Conservation (phyloP, 768 basidiomycete genomes). For the Sporobolomyces phaffii region DNA sequence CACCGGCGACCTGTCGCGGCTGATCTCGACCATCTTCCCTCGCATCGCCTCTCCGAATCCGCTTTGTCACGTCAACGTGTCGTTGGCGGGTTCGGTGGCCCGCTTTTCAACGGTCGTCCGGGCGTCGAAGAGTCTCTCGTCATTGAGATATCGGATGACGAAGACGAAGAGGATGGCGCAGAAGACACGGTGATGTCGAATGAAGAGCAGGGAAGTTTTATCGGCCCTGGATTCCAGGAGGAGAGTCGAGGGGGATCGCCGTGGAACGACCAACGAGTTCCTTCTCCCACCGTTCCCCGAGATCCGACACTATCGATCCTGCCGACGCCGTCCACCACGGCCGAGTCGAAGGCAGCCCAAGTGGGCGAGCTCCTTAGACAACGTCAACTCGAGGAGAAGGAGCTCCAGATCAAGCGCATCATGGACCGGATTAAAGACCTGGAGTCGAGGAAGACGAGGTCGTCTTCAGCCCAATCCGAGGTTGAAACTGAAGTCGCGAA, state of each 20-base stretch:
- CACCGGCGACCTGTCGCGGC: constrained; percentile 47
- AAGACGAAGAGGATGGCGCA: constrained; percentile 58
- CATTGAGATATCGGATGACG: constrained; percentile 24
- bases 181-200: constrained; percentile 53
- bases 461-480: background rate
- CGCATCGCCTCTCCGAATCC: background rate
- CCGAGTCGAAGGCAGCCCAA: background rate
- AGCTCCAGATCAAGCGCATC: constrained; percentile 50
- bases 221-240: no score
- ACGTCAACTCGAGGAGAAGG: constrained; percentile 53
- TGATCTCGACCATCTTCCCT: constrained; percentile 45
- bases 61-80: constrained; percentile 7
- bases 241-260: no score
- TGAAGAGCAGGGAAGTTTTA: no score
- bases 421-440: constrained; percentile 22
- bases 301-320: background rate
- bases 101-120: background rate
- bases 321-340: background rate
- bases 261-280: background rate
- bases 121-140: background rate
- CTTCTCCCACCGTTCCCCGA: background rate
- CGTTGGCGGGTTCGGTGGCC: background rate
- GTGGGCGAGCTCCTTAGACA: constrained; percentile 46
- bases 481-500: no score
- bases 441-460: constrained; percentile 16